Evolutionary conservation across 2,329 filamentous ascomycete species (phyloP), one percentile per base, ranked within the genome.

Genomic region (Phialophora chinensis): DNA sequence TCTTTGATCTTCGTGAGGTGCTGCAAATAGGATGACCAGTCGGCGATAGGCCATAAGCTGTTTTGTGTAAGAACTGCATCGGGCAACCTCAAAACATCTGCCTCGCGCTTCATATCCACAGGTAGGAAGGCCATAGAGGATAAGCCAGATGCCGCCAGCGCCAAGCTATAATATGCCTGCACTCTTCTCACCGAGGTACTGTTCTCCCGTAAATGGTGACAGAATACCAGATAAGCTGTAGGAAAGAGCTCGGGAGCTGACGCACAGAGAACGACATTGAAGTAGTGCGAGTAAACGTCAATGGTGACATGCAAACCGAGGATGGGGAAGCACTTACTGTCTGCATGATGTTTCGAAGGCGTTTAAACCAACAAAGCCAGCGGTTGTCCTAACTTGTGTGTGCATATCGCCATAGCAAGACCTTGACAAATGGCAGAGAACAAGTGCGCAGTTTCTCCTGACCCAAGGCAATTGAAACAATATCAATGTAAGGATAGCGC

Each of bases 171-270:
- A 50, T 50, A 50, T 50, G 2, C 47, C 20, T 10, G 47, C n/a
- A 20, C 47, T 27, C 20, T 27, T 50, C 12, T 11, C 47, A 25
- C 47, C 8, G 5, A 11, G 20, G 25, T 25, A 50, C 4, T 20
- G 12, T 25, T 50, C 20, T 23, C 20, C 20, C 10, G 47, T 2
- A n/a, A 23, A 23, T 23, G 47, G 47, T 20, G 47, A 5, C 47
- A 11, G 3, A 27, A 50, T 12, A 20, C 47, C 47, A 25, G 47
- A 12, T 49, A 49, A 3, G n/a, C n/a, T 8, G 44, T 66, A 27
- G 63, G 60, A 33, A 85, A 85, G 4, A 80, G 79, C 69, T 84
- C 83, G 23, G 23, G 23, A 25, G 23, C 23, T 25, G 23, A 25
- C 23, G 23, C 23, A 25, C 1, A 25, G 23, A 25, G 23, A 25